A percentile compares a stretch with the other conserved stretches of the same genome.
These are phyloP conservation scores for Vigna nakashimae DNA, from an alignment of 306 rosid genomes.

Conservation along the genomic window DNA sequence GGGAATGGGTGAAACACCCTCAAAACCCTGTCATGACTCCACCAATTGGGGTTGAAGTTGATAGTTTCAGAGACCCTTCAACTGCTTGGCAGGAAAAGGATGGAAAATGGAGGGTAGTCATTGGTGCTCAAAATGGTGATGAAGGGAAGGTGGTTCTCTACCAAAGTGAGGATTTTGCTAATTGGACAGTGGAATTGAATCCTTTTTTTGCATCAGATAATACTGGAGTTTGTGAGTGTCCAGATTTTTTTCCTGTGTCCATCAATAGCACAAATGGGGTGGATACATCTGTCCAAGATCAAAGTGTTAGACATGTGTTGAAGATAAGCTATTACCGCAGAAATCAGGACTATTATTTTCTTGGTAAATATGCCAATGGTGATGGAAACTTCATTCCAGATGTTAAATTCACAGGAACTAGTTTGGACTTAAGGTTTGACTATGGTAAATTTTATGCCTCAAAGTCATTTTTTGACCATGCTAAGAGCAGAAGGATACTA, in stretches of 20 bases:
- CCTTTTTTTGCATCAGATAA: neutral
- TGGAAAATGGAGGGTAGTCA: constrained; percentile 5
- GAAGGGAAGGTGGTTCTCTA: neutral
- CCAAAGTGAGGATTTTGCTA: constrained; percentile 13
- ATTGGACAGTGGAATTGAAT: constrained; percentile 7
- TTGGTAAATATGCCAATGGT: constrained; percentile 54
- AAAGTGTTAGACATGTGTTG: constrained; percentile 52
- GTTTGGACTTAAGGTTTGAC: constrained; percentile 52
- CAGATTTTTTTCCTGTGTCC: constrained; percentile 7
- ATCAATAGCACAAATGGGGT: constrained; percentile 47
- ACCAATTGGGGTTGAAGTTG: constrained; percentile 2
- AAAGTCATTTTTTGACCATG: constrained; percentile 59
- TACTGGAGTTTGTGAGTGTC: constrained; percentile 9
- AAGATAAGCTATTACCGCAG: constrained; percentile 50
- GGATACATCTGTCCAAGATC: constrained; percentile 45
- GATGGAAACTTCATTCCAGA: constrained; percentile 50
- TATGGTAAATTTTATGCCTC: constrained; percentile 70
- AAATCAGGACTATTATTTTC: constrained; percentile 50
- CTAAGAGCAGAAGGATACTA: constrained; percentile 59
- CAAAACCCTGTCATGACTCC: constrained; percentile 9
- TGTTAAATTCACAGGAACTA: constrained; percentile 44
- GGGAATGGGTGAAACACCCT: constrained; percentile 25
- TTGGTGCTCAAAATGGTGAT: constrained; percentile 29
- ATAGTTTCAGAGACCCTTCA: constrained; percentile 12
- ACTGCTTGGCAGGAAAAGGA: neutral